Evolutionary conservation across 1,284 basidiomycete species (phyloP).

Genomic region (Cutaneotrichosporon cutaneum): DNA sequence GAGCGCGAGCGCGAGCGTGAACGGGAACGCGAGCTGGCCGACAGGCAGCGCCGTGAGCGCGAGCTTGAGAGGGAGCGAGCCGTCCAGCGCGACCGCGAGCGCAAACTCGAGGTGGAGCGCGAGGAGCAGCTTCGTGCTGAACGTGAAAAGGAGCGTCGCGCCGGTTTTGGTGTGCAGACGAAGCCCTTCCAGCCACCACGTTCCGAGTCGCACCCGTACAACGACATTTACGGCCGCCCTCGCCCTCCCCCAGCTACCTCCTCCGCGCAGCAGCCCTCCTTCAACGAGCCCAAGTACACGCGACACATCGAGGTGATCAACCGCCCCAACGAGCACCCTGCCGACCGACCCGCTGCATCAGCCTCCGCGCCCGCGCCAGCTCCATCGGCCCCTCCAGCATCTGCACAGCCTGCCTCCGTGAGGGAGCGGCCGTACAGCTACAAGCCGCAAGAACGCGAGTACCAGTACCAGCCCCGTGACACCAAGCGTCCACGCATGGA

Average conservation of each 20-base stretch:
- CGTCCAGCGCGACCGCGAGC: slow-evolving; percentile 6
- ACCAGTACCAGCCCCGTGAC: slow-evolving; percentile 37
- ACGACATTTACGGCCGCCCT: slow-evolving; percentile 23
- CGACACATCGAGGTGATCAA: slow-evolving; percentile 43
- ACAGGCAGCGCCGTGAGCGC: slow-evolving; percentile 6
- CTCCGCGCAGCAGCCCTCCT: neutral
- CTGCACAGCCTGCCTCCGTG: slow-evolving; percentile 15
- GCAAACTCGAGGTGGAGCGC: slow-evolving; percentile 11
- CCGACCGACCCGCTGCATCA: neutral
- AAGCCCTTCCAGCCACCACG: slow-evolving; percentile 30
- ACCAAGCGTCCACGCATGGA: slow-evolving; percentile 48
- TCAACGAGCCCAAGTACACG: slow-evolving; percentile 28
- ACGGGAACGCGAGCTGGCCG: slow-evolving; percentile 14
- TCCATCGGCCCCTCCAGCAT: slow-evolving; percentile 7
- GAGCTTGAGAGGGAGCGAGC: slow-evolving; percentile 11
- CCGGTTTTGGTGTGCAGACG: slow-evolving; percentile 21
- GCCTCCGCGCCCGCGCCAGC: slow-evolving; percentile 2
- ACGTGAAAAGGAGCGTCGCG: slow-evolving; percentile 18
- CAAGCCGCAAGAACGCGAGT: slow-evolving; percentile 30
- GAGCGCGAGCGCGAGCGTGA: slow-evolving; percentile 22
- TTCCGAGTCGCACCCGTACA: slow-evolving; percentile 21
- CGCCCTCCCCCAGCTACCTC: slow-evolving; percentile 12
- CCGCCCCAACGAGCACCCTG: slow-evolving; percentile 23
- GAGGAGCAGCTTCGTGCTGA: slow-evolving; percentile 16
- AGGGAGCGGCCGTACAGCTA: slow-evolving; percentile 42